Percentiles rank a stretch among this genome's conserved stretches.
Conservation (phyloP, 2,329 filamentous ascomycete species). For the Massarina eburnea region DNA sequence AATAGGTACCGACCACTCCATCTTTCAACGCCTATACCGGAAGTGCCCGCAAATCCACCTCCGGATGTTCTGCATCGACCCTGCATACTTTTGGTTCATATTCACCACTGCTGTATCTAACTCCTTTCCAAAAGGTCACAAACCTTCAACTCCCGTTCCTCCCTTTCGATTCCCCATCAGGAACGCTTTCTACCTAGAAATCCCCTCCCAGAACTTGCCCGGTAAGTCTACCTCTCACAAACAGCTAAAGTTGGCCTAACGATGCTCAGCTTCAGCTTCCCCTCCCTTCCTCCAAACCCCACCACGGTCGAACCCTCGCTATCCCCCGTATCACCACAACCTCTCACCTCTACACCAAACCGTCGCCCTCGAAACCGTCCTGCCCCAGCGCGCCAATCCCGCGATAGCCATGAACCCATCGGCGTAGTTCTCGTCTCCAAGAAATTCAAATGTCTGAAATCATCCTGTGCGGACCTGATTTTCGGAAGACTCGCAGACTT, state of each 20-base stretch:
- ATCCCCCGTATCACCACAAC: background rate
- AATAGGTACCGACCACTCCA: too few species aligned
- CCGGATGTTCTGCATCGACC: too few species aligned
- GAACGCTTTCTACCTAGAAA: background rate
- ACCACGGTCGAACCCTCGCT: too few species aligned
- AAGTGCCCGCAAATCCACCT: too few species aligned
- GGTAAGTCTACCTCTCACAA: background rate
- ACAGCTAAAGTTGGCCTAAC: background rate
- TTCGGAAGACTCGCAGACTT: slow-evolving; percentile 38
- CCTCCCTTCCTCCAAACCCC: too few species aligned
- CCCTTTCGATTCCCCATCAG: background rate
- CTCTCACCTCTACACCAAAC: too few species aligned
- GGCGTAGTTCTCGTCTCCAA: slow-evolving; percentile 27
- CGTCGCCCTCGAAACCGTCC: too few species aligned
- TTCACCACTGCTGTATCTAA: slow-evolving; percentile 17
- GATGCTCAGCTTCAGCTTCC: background rate
- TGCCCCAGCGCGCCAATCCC: background rate
- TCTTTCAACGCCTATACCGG: too few species aligned
- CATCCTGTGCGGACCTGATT: slow-evolving; percentile 16
- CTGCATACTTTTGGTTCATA: slow-evolving; percentile 12
- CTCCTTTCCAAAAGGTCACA: background rate
- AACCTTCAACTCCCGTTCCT: background rate
- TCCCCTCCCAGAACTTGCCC: background rate
- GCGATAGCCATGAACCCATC: slow-evolving; percentile 8
- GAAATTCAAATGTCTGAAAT: slow-evolving; percentile 25